These are phyloP conservation scores for Beauveria scarabaeidicola DNA, from an alignment of 2,329 filamentous ascomycete species.

Conservation along the genomic window DNA sequence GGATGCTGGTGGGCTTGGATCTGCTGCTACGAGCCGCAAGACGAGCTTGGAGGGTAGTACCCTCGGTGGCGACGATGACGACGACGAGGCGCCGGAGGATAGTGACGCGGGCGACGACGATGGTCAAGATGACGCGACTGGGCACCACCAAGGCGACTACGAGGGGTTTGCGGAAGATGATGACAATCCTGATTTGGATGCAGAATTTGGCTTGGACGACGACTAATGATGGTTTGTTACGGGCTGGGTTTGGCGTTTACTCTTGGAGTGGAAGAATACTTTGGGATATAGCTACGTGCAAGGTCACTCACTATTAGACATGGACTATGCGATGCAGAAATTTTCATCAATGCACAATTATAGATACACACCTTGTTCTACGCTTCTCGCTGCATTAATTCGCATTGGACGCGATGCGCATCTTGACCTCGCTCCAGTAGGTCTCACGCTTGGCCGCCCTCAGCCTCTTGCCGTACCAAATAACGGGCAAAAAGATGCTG, in stretches of 20 bases:
- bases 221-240: constrained; percentile 8
- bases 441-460: constrained; percentile 15
- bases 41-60: constrained; percentile 30
- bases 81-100: constrained; percentile 27
- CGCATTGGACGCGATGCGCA: constrained; percentile 5
- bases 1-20: constrained; percentile 37
- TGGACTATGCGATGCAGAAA: neutral
- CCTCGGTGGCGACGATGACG: constrained; percentile 25
- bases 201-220: constrained; percentile 26
- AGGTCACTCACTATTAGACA: neutral
- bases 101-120: constrained; percentile 30
- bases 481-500: constrained; percentile 34
- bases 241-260: neutral
- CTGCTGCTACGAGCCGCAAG: constrained; percentile 40
- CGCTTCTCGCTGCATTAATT: neutral
- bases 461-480: constrained; percentile 35
- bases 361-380: neutral
- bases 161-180: constrained; percentile 29
- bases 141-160: constrained; percentile 17
- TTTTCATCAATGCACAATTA: neutral
- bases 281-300: neutral
- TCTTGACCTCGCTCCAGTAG: constrained; percentile 16
- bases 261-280: neutral
- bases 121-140: constrained; percentile 23
- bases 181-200: constrained; percentile 30